Percentiles rank a stretch among this genome's conserved stretches.
Conservation (phyloP, 352 stramenopile genomes). For the Phytophthora pistaciae region DNA sequence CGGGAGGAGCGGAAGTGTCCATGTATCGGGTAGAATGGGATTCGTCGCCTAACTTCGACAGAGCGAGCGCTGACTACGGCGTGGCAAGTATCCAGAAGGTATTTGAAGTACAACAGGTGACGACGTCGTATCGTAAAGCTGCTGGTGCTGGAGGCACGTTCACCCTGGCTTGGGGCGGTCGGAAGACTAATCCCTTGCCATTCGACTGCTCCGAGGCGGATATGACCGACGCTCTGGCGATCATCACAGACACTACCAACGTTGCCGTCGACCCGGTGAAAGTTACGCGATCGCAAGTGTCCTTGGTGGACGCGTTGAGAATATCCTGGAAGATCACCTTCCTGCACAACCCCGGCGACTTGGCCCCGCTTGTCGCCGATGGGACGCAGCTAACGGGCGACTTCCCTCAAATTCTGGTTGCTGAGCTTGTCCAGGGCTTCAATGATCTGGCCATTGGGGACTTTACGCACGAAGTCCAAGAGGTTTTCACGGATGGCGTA, state of each 20-base stretch:
- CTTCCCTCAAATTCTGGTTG: slow-evolving; percentile 85
- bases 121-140: slow-evolving; percentile 68
- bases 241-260: slow-evolving; percentile 80
- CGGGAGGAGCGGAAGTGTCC: slow-evolving; percentile 89
- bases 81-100: slow-evolving; percentile 87
- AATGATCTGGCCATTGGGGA: slow-evolving; percentile 84
- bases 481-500: slow-evolving; percentile 32
- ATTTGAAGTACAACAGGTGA: slow-evolving; percentile 93
- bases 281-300: slow-evolving; percentile 63
- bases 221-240: slow-evolving; percentile 82
- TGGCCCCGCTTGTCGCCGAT: slow-evolving; percentile 90
- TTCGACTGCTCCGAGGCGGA: slow-evolving; percentile 75
- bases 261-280: slow-evolving; percentile 82
- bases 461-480: slow-evolving; percentile 91
- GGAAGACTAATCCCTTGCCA: slow-evolving; percentile 61
- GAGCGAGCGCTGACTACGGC: slow-evolving; percentile 83
- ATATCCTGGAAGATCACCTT: slow-evolving; percentile 79
- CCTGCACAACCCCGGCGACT: slow-evolving; percentile 84
- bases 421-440: slow-evolving; percentile 54
- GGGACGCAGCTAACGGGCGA: slow-evolving; percentile 87
- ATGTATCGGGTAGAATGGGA: slow-evolving; percentile 96
- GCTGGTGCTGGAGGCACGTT: slow-evolving; percentile 87
- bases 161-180: slow-evolving; percentile 92
- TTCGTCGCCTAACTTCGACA: slow-evolving; percentile 83
- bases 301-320: slow-evolving; percentile 93